These are phyloP conservation scores for Pelargonium australe DNA, from an alignment of 441 rosid genomes.

Conservation along the genomic window DNA sequence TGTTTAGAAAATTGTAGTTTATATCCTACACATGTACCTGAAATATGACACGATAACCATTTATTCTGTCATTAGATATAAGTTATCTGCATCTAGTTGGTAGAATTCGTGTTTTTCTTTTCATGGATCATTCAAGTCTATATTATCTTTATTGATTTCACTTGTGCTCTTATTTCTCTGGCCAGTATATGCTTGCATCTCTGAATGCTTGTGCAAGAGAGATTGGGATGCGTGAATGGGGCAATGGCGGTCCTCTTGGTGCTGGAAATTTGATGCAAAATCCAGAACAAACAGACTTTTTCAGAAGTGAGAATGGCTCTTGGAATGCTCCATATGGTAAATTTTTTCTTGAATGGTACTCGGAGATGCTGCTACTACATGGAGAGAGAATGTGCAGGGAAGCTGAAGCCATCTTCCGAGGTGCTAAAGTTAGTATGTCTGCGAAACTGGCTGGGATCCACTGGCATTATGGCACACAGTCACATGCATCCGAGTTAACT, in stretches of 20 bases:
- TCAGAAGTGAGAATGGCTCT: slow-evolving; percentile 33
- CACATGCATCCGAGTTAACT: slow-evolving; percentile 42
- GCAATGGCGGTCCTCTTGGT: slow-evolving; percentile 33
- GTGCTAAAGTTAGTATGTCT: slow-evolving; percentile 28
- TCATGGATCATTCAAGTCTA: too few species aligned
- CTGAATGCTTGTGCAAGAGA: slow-evolving; percentile 35
- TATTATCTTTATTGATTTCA: slow-evolving; percentile 3
- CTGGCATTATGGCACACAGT: slow-evolving; percentile 39
- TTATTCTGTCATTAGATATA: too few species aligned
- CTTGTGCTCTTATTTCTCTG: slow-evolving; percentile 13
- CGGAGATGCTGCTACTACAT: slow-evolving; percentile 38
- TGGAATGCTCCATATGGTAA: slow-evolving; percentile 40
- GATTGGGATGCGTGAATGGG: slow-evolving; percentile 42
- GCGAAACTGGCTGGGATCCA: slow-evolving; percentile 41
- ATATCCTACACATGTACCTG: too few species aligned
- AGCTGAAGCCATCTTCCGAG: slow-evolving; percentile 34
- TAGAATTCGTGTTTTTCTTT: too few species aligned
- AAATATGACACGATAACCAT: too few species aligned
- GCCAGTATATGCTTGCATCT: slow-evolving; percentile 45
- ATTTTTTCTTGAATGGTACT: slow-evolving; percentile 49
- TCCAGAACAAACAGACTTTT: slow-evolving; percentile 39
- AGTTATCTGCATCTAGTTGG: too few species aligned
- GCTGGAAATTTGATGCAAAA: slow-evolving; percentile 32
- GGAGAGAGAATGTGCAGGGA: slow-evolving; percentile 45
- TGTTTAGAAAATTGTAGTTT: background rate